Evolutionary conservation across 345 rosid genomes (phyloP).

Genomic region (Lepidium africanum): DNA sequence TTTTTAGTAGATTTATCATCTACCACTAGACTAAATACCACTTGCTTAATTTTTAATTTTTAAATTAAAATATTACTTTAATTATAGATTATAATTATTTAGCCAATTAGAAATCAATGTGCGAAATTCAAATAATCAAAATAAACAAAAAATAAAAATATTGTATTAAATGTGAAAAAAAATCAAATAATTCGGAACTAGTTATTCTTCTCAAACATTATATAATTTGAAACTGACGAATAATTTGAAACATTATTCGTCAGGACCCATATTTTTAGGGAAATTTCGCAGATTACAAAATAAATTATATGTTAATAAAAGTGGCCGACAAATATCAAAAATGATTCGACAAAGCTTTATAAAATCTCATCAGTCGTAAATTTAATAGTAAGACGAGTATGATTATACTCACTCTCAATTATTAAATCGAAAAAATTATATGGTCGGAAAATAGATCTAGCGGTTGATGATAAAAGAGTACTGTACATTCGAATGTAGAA

Average conservation of each 20-base stretch:
- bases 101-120: too few species aligned
- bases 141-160: too few species aligned
- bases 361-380: slow-evolving; percentile 2
- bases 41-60: too few species aligned
- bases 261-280: background rate
- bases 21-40: too few species aligned
- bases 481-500: background rate
- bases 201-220: too few species aligned
- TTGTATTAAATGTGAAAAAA: too few species aligned
- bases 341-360: background rate
- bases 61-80: too few species aligned
- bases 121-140: too few species aligned
- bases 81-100: too few species aligned
- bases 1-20: too few species aligned
- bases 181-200: too few species aligned
- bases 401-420: background rate
- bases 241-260: background rate
- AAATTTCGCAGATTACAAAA: background rate
- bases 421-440: background rate
- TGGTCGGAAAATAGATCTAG: background rate
- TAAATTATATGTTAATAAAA: background rate
- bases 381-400: background rate
- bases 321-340: slow-evolving; percentile 21
- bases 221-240: too few species aligned
- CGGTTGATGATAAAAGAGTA: background rate